Base-by-base conservation (phyloP, 2,329 filamentous ascomycete genomes). In the Harringtonia aguacate region DNA sequence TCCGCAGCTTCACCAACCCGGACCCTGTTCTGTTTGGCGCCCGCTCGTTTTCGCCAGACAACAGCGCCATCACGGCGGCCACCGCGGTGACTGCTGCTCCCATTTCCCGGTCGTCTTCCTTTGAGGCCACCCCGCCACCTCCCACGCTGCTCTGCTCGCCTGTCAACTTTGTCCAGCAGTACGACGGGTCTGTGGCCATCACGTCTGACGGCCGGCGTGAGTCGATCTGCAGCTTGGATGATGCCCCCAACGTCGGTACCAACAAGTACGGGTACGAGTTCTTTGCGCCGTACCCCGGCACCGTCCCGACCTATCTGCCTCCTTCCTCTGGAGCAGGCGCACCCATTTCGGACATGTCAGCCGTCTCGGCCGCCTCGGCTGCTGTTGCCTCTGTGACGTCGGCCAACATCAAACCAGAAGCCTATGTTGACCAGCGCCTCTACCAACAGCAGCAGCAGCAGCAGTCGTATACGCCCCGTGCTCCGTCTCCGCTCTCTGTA, bases 201-300 rank as follows among this genome's bases (percentile, higher is more conserved):
- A 10, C 24, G 22, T 17, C 20, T 8, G 53, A 60, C 40, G 65
- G 71, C 53, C 69, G 84, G 50, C 77, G 82, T 37, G 72, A 75
- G 10, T 87, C 84, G 18, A 77, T 73, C 36, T 79, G 77, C 55
- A 79, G 24, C 8, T 69, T 89, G 37, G 84, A 89, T 52, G 75
- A 77, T 51, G 67, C 69, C 47, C 36, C 36, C 8, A 29, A 36
- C 17, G 33, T 14, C 42, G 38, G 70, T 76, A 30, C 86, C 45
- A 78, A 12, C 34, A 46, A 52, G 36, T 50, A 74, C 54, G 80
- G 79, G 52, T 90, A 81, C 63, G 83, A 81, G 24, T 27, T 27
- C 48, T 94, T 86, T 65, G 83, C 87, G n/a, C 85, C 84, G 38
- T 94, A 92, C 64, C 81, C 83, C 46, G 81, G 84, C 55, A 72